These are phyloP conservation scores for Glycine latifolia DNA, from an alignment of 306 rosid species.

Conservation along the genomic window DNA sequence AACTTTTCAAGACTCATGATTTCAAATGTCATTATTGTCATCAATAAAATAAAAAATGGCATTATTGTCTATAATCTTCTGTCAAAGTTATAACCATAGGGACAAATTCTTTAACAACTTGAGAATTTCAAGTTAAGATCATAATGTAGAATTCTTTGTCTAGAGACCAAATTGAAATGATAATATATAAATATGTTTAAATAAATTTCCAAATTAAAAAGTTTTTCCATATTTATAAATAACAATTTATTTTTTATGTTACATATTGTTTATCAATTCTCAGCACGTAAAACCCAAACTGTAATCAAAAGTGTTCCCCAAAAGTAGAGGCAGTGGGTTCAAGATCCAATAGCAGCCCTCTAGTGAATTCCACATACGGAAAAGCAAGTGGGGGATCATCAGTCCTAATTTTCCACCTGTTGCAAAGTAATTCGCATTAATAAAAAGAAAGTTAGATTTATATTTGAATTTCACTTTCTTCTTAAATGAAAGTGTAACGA, in stretches of 20 bases:
- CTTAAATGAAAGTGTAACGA: background rate
- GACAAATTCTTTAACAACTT: background rate
- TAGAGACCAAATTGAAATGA: background rate
- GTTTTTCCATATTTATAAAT: background rate
- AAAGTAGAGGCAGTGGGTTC: constrained; percentile 38
- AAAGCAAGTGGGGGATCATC: constrained; percentile 77
- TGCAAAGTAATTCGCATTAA: background rate
- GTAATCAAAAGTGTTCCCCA: constrained; percentile 10
- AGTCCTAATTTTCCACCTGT: constrained; percentile 70
- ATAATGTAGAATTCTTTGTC: background rate
- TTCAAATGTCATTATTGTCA: background rate
- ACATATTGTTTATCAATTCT: background rate
- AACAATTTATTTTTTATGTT: background rate
- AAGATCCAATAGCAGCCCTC: constrained; percentile 67
- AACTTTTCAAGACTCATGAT: background rate
- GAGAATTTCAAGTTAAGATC: background rate
- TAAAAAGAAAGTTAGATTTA: background rate
- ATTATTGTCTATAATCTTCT: background rate
- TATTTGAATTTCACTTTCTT: background rate
- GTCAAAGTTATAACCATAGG: background rate
- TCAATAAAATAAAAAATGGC: background rate
- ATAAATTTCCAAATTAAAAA: background rate
- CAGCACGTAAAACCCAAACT: background rate
- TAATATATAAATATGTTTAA: background rate
- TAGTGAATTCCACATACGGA: constrained; percentile 71